Base-by-base conservation (phyloP, 192 early-diverging fungal species). In the Coemansia sp. region DNA sequence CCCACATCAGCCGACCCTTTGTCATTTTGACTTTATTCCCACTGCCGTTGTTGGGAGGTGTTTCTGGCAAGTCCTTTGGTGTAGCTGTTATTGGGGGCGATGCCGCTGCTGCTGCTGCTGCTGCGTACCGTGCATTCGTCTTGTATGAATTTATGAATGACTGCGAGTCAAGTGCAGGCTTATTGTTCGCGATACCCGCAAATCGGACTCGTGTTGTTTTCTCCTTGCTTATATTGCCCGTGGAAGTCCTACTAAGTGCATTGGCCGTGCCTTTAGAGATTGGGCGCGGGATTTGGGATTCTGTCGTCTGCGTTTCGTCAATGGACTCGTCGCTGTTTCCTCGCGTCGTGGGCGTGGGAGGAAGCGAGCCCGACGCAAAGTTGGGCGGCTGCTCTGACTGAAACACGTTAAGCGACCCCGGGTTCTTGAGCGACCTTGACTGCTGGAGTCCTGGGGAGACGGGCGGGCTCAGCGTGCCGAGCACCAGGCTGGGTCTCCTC, bases 61-160 rank as follows among this genome's bases (percentile, higher is more conserved):
- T 3, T 15, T 19, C 45, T 48, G 45, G 45, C 23, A 52, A 9
- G 22, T 10, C 23, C 49, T 22, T 25, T 52, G 49, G 7, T 25
- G 11, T 9, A 13, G 49, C 49, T 52, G 46, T 15, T 7, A 3
- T 17, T 20, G 19, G 2, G 4, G 19, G 3, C 8, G 46, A 19
- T 19, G 56, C 43, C 61, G 52, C 38, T 32, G 52, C 50, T 61
- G 59, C 68, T 19, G 8, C 13, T 25, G 4, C 49, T 25, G 20
- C 58, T 34, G 57, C 61, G 55, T 59, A 58, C 29, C 59, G 59
- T 8, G 32, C 36, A 20, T 70, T 49, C 58, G 70, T 59, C 60
- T 69, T 67, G 59, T 80, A 71, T 19, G 77, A 80, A 23, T 65
- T 65, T 17, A 80, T 80, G 36, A 68, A 71, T 11, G 68, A 65